Evolutionary conservation across 2,329 filamentous ascomycete genomes (phyloP).

Genomic region (Aureobasidium lini): DNA sequence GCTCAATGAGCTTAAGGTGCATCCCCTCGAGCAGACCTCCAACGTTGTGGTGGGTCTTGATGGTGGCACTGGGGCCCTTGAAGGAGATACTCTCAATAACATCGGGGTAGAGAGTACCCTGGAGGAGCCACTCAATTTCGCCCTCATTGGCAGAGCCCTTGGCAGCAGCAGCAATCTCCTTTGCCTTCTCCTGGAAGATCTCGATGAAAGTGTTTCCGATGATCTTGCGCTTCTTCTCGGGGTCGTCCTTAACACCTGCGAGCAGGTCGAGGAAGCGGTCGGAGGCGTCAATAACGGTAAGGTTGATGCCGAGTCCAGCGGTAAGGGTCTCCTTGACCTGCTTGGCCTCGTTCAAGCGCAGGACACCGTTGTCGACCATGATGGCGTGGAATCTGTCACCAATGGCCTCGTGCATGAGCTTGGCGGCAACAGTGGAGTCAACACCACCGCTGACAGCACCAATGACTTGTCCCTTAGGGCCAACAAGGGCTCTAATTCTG

Average conservation of each 20-base stretch:
- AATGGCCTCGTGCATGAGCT: constrained; percentile 81
- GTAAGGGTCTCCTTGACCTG: constrained; percentile 73
- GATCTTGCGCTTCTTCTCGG: constrained; percentile 85
- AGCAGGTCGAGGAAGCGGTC: constrained; percentile 71
- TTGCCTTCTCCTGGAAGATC: constrained; percentile 73
- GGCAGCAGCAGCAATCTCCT: constrained; percentile 64
- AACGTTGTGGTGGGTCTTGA: constrained; percentile 69
- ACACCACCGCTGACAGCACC: constrained; percentile 77
- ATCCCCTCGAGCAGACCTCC: constrained; percentile 59
- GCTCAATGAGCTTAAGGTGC: constrained; percentile 67
- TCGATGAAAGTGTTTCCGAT: constrained; percentile 79
- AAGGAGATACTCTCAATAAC: constrained; percentile 66
- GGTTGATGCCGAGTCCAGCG: constrained; percentile 77
- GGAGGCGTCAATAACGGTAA: constrained; percentile 76
- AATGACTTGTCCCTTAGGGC: constrained; percentile 72
- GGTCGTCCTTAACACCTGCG: constrained; percentile 63
- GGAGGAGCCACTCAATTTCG: constrained; percentile 77
- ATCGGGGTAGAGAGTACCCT: constrained; percentile 76
- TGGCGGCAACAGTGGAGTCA: constrained; percentile 80
- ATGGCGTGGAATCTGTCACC: constrained; percentile 77
- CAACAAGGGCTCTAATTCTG: constrained; percentile 74
- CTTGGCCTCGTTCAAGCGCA: constrained; percentile 78
- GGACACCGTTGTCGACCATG: constrained; percentile 76
- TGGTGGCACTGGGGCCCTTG: constrained; percentile 63
- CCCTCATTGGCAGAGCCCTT: constrained; percentile 60